Evolutionary conservation across 805 yeast genomes (phyloP).

Genomic region (Zygosaccharomyces lentus): DNA sequence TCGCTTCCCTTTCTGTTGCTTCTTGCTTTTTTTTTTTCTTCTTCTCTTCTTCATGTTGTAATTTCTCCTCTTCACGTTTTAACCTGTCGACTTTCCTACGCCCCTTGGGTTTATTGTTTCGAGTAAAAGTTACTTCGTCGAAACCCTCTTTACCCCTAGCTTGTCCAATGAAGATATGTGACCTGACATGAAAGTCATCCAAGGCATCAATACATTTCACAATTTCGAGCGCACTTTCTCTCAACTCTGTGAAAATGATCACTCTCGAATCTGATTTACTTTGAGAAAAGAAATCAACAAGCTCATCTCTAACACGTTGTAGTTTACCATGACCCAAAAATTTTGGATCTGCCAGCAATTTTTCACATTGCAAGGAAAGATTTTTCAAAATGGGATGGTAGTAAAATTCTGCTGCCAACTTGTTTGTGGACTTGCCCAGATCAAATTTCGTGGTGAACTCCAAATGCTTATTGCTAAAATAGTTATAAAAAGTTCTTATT

Average conservation of each 20-base stretch:
- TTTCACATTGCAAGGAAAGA: conserved; percentile 45
- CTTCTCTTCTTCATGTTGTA: conserved; percentile 29
- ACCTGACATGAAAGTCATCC: conserved; percentile 41
- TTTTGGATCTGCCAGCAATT: conserved; percentile 36
- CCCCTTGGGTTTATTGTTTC: conserved; percentile 44
- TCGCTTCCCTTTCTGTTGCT: conserved; percentile 34
- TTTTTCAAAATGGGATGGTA: conserved; percentile 45
- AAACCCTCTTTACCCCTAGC: conserved; percentile 67
- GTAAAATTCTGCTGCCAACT: conserved; percentile 58
- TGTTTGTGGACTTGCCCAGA: conserved; percentile 59
- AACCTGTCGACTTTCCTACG: conserved; percentile 38
- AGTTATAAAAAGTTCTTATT: conserved; percentile 64
- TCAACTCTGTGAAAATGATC: conserved; percentile 80
- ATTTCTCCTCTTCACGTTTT: conserved; percentile 34
- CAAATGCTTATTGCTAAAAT: conserved; percentile 53
- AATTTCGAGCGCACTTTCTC: conserved; percentile 89
- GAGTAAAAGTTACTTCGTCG: conserved; percentile 49
- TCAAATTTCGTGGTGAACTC: conserved; percentile 57
- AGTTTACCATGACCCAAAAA: conserved; percentile 70
- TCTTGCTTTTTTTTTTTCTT: conserved; percentile 33
- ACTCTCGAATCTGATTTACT: conserved; percentile 57
- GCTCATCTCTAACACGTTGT: conserved; percentile 51
- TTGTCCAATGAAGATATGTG: conserved; percentile 93
- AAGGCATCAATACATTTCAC: conserved; percentile 55
- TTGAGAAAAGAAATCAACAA: conserved; percentile 49